Evolutionary conservation across 2,329 filamentous ascomycete species (phyloP).

Genomic region (Apiospora sp.): DNA sequence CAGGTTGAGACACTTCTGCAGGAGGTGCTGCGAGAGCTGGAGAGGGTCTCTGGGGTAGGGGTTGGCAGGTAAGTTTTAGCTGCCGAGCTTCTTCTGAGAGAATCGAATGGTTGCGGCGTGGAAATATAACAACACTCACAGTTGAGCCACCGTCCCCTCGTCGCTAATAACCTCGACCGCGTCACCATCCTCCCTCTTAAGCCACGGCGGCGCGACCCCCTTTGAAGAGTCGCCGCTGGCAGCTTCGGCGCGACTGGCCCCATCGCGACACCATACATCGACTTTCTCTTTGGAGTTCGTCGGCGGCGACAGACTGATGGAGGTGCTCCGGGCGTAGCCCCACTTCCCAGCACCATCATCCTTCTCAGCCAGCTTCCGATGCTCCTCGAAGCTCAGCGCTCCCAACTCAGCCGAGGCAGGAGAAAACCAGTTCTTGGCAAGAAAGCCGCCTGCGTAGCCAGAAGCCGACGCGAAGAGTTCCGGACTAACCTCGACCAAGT

Average conservation of each 20-base stretch:
- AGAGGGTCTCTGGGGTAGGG: slow-evolving; percentile 66
- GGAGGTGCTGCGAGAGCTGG: slow-evolving; percentile 70
- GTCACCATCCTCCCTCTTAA: slow-evolving; percentile 62
- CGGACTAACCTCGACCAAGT: slow-evolving; percentile 55
- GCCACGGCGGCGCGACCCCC: slow-evolving; percentile 61
- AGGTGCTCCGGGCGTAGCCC: slow-evolving; percentile 62
- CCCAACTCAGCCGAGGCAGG: slow-evolving; percentile 65
- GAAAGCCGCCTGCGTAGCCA: slow-evolving; percentile 76
- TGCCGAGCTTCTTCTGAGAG: not conserved
- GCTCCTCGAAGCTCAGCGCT: slow-evolving; percentile 73
- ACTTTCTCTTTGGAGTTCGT: slow-evolving; percentile 52
- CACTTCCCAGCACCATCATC: slow-evolving; percentile 63
- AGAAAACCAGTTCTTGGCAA: slow-evolving; percentile 77
- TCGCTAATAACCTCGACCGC: slow-evolving; percentile 68
- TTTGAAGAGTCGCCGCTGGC: slow-evolving; percentile 48
- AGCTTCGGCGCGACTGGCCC: slow-evolving; percentile 66
- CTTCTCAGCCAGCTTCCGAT: slow-evolving; percentile 67
- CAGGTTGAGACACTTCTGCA: slow-evolving; percentile 61
- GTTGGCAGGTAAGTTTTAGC: slow-evolving; percentile 8
- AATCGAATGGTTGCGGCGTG: not conserved
- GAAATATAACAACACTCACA: slow-evolving; percentile 54
- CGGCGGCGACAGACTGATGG: slow-evolving; percentile 57
- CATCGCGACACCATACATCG: slow-evolving; percentile 72
- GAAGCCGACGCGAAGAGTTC: slow-evolving; percentile 77
- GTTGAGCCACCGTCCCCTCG: slow-evolving; percentile 68